These are phyloP conservation scores for Spatholobus suberectus DNA, from an alignment of 306 rosid genomes.

Conservation along the genomic window DNA sequence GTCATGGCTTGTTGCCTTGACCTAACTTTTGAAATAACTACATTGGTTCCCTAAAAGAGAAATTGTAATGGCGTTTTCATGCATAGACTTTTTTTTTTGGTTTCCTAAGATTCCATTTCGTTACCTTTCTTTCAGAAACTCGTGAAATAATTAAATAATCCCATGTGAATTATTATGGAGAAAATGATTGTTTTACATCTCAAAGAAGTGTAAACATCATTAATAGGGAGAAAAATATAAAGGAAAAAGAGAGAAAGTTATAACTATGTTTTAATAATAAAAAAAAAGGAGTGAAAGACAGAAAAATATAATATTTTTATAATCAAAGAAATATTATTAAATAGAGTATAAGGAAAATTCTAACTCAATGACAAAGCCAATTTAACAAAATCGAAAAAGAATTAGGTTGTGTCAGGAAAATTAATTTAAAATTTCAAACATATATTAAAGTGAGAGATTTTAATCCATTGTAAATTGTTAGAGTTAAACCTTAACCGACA, in stretches of 20 bases:
- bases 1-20: slow-evolving; percentile 15
- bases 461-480: too few relatives aligned
- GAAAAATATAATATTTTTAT: too few relatives aligned
- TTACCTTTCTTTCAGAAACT: neutral
- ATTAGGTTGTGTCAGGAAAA: too few relatives aligned
- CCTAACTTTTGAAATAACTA: slow-evolving; percentile 17
- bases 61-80: slow-evolving; percentile 21
- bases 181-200: neutral
- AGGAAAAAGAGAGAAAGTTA: neutral
- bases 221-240: neutral
- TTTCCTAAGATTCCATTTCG: neutral
- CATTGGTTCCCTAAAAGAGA: slow-evolving; percentile 13
- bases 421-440: too few relatives aligned
- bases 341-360: neutral
- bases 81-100: neutral
- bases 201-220: neutral
- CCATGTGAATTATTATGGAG: neutral
- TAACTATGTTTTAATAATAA: too few relatives aligned
- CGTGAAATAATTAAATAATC: neutral
- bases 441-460: too few relatives aligned
- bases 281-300: too few relatives aligned
- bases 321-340: too few relatives aligned
- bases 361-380: neutral
- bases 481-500: too few relatives aligned
- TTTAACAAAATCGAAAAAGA: neutral